Evolutionary conservation across 495 filamentous ascomycete genomes (phyloP).

Genomic region (Lindgomyces ingoldianus): DNA sequence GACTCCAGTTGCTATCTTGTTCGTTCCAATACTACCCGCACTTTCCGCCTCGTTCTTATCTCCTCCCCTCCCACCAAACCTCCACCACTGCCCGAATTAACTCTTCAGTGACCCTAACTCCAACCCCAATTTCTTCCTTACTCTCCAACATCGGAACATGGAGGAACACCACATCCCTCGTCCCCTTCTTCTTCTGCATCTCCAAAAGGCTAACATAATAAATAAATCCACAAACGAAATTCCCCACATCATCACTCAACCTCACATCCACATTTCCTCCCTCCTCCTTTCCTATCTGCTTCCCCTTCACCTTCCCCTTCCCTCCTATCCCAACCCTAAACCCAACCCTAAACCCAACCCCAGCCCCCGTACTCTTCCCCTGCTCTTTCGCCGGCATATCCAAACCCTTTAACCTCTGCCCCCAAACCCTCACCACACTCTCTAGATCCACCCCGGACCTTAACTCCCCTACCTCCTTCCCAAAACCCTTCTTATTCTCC

Average conservation of each 20-base stretch:
- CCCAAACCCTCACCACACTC: constrained; percentile 16
- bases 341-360: no score
- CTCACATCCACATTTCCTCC: constrained; percentile 28
- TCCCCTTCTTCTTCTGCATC: constrained; percentile 27
- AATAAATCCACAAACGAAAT: constrained; percentile 43
- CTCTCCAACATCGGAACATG: constrained; percentile 31
- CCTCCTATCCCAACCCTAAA: background rate
- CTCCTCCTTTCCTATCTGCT: background rate
- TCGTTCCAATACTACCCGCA: no score
- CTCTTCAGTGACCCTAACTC: constrained; percentile 14
- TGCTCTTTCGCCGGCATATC: background rate
- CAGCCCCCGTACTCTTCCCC: background rate
- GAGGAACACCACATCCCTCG: constrained; percentile 26
- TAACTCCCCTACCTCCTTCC: constrained; percentile 34
- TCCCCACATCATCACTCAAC: constrained; percentile 40
- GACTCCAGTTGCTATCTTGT: no score
- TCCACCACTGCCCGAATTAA: constrained; percentile 16
- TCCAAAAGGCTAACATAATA: constrained; percentile 38
- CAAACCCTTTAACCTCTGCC: background rate
- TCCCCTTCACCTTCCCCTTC: constrained; percentile 5
- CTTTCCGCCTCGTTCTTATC: no score
- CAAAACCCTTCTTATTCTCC: constrained; percentile 39
- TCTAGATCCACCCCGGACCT: constrained; percentile 32
- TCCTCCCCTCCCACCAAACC: constrained; percentile 2
- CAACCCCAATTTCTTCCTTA: constrained; percentile 16